These are phyloP conservation scores for Wickerhamiella cacticola DNA, from an alignment of 805 yeast species.

Conservation along the genomic window DNA sequence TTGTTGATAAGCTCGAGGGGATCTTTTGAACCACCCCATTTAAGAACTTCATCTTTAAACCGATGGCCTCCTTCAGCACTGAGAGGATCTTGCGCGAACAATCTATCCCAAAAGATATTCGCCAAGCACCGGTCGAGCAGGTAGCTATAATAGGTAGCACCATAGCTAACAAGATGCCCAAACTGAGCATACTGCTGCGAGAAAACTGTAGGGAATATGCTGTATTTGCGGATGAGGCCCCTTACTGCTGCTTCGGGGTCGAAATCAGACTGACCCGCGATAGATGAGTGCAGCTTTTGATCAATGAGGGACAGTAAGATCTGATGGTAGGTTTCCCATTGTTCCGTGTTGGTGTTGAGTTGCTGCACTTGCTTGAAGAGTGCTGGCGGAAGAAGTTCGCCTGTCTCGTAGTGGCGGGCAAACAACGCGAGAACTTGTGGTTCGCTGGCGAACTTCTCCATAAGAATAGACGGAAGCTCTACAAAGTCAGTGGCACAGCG, in stretches of 20 bases:
- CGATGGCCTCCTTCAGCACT: conserved; percentile 61
- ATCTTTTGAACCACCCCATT: conserved; percentile 89
- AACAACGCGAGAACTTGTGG: conserved; percentile 59
- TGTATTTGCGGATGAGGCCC: conserved; percentile 43
- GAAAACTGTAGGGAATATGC: conserved; percentile 51
- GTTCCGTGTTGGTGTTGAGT: conserved; percentile 23
- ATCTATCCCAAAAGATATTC: conserved; percentile 61
- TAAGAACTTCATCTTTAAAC: conserved; percentile 55
- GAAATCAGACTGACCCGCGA: conserved; percentile 29
- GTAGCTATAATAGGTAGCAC: conserved; percentile 88
- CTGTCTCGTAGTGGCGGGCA: conserved; percentile 61
- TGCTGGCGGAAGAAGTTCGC: conserved; percentile 42
- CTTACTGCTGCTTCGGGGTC: conserved; percentile 57
- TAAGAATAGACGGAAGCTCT: conserved; percentile 88
- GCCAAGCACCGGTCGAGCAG: conserved; percentile 88
- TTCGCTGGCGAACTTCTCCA: conserved; percentile 86
- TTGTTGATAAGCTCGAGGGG: conserved; percentile 82
- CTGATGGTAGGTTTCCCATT: conserved; percentile 74
- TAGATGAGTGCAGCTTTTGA: conserved; percentile 53
- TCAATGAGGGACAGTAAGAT: conserved; percentile 83
- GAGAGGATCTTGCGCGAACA: conserved; percentile 62
- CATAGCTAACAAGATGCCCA: conserved; percentile 87
- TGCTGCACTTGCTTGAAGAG: conserved; percentile 12
- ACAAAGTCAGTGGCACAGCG: conserved; percentile 94
- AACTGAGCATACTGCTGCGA: conserved; percentile 91